Evolutionary conservation across 2,329 filamentous ascomycete species (phyloP).

Genomic region (Cladophialophora bantiana): DNA sequence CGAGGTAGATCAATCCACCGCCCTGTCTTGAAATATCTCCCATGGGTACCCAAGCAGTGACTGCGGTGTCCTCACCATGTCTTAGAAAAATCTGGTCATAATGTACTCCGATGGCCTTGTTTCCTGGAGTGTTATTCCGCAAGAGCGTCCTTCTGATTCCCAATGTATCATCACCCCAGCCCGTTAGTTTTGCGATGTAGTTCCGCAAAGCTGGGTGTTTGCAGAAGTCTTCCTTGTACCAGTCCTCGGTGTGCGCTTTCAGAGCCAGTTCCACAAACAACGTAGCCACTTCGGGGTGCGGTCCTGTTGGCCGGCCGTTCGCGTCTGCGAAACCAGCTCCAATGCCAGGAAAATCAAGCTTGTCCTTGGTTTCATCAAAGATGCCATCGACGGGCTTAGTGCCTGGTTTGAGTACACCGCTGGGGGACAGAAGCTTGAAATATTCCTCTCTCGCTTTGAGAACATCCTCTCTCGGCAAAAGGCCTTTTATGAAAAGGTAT

Average conservation of each 20-base stretch:
- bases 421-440: conserved; percentile 62
- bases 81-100: conserved; percentile 67
- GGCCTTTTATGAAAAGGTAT: conserved; percentile 63
- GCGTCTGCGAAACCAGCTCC: conserved; percentile 58
- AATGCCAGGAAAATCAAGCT: conserved; percentile 59
- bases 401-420: conserved; percentile 63
- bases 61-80: conserved; percentile 61
- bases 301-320: conserved; percentile 56
- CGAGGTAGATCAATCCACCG: conserved; percentile 66
- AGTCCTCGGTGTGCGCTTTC: conserved; percentile 60
- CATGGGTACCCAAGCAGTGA: conserved; percentile 66
- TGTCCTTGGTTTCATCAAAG: conserved; percentile 55
- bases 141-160: conserved; percentile 59
- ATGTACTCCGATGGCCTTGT: conserved; percentile 66
- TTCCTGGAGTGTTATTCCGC: conserved; percentile 64
- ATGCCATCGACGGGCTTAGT: conserved; percentile 61
- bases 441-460: conserved; percentile 60
- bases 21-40: conserved; percentile 62
- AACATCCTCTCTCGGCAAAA: conserved; percentile 62
- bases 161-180: conserved; percentile 61
- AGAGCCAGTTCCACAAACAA: conserved; percentile 60
- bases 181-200: conserved; percentile 61
- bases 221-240: conserved; percentile 63
- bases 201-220: conserved; percentile 59
- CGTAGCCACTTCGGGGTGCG: conserved; percentile 47